Base-by-base conservation (phyloP, 1,284 basidiomycete genomes). In the Malassezia globosa region DNA sequence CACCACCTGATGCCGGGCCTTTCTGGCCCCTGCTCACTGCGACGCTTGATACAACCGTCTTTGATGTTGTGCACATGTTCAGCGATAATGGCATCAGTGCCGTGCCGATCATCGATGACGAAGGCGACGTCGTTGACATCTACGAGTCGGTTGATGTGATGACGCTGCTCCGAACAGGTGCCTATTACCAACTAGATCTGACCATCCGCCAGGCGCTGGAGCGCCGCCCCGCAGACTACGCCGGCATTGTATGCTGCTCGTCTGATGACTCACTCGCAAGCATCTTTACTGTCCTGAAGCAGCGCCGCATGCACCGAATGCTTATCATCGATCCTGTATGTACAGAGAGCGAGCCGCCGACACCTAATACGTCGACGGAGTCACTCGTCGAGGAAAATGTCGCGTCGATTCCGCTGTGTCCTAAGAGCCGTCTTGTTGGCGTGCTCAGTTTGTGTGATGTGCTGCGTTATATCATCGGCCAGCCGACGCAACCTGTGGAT, bases 71-170 rank as follows among this genome's bases (percentile, higher is more conserved):
- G 0, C 94, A 97, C 72, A 89, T 95, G 84, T 97, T 97, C 72
- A 94, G 87, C 1, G 87, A 92, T 72, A 79, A 83, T 27, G 85
- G 88, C 13, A 95, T 99, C 60, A 92, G 87, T 19, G 90, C 92
- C 2, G 92, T 99, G 8, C 94, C 94, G 3, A 95, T 99, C 65
- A 78, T 97, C 19, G 87, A 95, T 66, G 82, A 86, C 49, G 80
- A 89, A 3, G 94, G 92, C 7, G 80, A 90, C 48, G 94, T 97
- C 26, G 81, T 97, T 50, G 92, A 99, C 72, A 74, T 99, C 37
- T 99, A 97, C 72, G 94, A 99, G 74, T 95, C 92, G 1, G 94
- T 99, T 18, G 94, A 99, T 75, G 92, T 97, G 42, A 94, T 97
- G 58, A 64, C 62, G 8, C 58, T 72, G 4, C 87, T 97, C 31